Percentiles rank a stretch among this genome's conserved stretches.
These are phyloP conservation scores for Polyporus tsugae DNA, from an alignment of 1,284 basidiomycete genomes.

Conservation along the genomic window DNA sequence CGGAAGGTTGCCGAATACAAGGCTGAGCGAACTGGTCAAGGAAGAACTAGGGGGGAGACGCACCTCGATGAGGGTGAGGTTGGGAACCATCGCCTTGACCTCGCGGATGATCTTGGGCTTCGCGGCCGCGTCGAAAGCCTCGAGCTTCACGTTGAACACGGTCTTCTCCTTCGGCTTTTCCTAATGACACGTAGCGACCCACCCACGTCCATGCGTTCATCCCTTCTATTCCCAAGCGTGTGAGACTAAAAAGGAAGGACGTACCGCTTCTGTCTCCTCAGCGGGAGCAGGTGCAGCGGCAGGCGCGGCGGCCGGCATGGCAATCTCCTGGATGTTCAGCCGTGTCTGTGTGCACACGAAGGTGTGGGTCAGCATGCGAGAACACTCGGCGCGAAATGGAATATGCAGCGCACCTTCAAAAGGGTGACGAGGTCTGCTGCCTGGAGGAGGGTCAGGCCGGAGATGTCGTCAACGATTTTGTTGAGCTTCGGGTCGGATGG, in stretches of 20 bases:
- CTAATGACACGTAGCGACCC: constrained; percentile 44
- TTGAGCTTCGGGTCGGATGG: constrained; percentile 77
- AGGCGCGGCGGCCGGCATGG: constrained; percentile 85
- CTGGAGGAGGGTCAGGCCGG: constrained; percentile 89
- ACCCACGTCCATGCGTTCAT: not conserved
- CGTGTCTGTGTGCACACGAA: constrained; percentile 64
- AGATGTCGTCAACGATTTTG: constrained; percentile 94
- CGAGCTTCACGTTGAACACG: constrained; percentile 93
- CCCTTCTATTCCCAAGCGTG: not conserved
- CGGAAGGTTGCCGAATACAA: not conserved
- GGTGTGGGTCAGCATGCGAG: not conserved
- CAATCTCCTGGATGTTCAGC: constrained; percentile 98
- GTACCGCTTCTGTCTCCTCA: constrained; percentile 73
- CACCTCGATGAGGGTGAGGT: constrained; percentile 95
- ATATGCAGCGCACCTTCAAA: constrained; percentile 77
- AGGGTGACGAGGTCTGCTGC: constrained; percentile 95
- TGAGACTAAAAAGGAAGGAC: constrained; percentile 33
- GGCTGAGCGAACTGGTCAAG: not conserved
- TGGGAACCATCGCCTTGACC: constrained; percentile 95
- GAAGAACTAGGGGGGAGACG: constrained; percentile 45
- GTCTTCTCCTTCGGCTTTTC: constrained; percentile 99
- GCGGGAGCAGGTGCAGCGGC: constrained; percentile 62
- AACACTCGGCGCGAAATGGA: not conserved
- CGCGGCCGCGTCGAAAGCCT: constrained; percentile 88
- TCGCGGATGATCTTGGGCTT: constrained; percentile 99